Conservation (phyloP, 352 stramenopile species). For the Phytophthora foliorum region DNA sequence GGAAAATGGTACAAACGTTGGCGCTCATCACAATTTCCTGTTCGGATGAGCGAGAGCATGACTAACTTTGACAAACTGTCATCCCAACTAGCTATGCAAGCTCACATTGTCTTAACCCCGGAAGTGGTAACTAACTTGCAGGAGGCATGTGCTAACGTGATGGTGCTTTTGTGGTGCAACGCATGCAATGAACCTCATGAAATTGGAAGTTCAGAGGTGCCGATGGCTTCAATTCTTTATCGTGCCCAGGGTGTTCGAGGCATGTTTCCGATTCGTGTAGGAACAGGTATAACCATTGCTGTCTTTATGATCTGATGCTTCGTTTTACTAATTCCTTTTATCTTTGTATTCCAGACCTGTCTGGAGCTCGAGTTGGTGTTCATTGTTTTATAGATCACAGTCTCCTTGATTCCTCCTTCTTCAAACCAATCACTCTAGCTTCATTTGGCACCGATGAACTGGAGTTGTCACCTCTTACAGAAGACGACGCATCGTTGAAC, state of each 20-base stretch:
- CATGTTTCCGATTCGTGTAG: conserved; percentile 46
- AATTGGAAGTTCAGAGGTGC: conserved; percentile 38
- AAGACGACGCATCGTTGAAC: neutral
- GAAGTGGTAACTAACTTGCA: conserved; percentile 28
- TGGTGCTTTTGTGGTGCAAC: conserved; percentile 17
- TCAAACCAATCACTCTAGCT: conserved; percentile 48
- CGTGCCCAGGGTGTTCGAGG: conserved; percentile 51
- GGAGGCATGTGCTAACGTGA: conserved; percentile 20
- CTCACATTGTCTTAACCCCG: conserved; percentile 21
- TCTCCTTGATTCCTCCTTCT: neutral
- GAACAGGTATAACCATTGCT: conserved; percentile 32
- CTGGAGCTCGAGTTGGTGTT: conserved; percentile 10
- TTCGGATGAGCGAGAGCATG: neutral
- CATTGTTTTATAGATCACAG: conserved; percentile 18
- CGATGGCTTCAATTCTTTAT: conserved; percentile 50
- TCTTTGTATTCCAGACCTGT: neutral
- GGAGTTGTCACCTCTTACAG: conserved; percentile 46
- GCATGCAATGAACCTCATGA: conserved; percentile 16
- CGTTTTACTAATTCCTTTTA: neutral
- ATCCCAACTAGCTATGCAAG: conserved; percentile 5
- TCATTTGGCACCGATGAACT: conserved; percentile 60
- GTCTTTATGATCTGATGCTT: neutral
- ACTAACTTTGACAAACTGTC: neutral
- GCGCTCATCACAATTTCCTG: neutral
- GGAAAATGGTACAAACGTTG: conserved; percentile 18